Percentiles rank a stretch among this genome's conserved stretches.
These are phyloP conservation scores for Nosema granulosis DNA, from an alignment of 371 early-diverging fungal species.

Conservation along the genomic window DNA sequence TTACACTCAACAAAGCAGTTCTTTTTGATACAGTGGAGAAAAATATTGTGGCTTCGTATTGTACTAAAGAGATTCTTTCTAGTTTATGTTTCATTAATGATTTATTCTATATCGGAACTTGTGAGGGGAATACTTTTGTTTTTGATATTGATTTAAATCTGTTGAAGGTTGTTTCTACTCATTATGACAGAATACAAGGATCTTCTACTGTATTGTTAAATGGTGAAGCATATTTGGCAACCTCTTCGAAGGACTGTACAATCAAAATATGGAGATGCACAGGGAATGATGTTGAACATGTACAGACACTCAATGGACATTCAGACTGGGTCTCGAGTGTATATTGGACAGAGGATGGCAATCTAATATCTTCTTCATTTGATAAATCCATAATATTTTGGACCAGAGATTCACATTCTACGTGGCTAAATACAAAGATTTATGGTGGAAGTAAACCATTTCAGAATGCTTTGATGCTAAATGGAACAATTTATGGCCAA, in stretches of 20 bases:
- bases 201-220: conserved; percentile 14
- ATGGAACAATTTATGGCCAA: conserved; percentile 40
- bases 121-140: conserved; percentile 21
- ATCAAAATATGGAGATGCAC: conserved; percentile 50
- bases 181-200: conserved; percentile 47
- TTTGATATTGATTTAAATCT: conserved; percentile 4
- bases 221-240: conserved; percentile 19
- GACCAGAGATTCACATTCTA: conserved; percentile 12
- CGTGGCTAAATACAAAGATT: conserved; percentile 23
- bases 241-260: conserved; percentile 49
- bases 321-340: conserved; percentile 51
- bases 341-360: conserved; percentile 39
- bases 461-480: conserved; percentile 24
- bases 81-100: background rate
- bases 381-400: conserved; percentile 55
- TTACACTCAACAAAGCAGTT: background rate
- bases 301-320: conserved; percentile 57
- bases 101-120: conserved; percentile 24
- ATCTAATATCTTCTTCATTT: conserved; percentile 38
- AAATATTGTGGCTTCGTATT: too few relatives aligned
- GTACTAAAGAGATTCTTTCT: background rate
- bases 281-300: conserved; percentile 1
- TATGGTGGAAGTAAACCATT: conserved; percentile 39
- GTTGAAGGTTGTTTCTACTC: conserved; percentile 17
- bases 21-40: background rate